phyloP scores from a whole-genome alignment of 2,329 filamentous ascomycete genomes.

The Cucurbitaria berberidis region DNA sequence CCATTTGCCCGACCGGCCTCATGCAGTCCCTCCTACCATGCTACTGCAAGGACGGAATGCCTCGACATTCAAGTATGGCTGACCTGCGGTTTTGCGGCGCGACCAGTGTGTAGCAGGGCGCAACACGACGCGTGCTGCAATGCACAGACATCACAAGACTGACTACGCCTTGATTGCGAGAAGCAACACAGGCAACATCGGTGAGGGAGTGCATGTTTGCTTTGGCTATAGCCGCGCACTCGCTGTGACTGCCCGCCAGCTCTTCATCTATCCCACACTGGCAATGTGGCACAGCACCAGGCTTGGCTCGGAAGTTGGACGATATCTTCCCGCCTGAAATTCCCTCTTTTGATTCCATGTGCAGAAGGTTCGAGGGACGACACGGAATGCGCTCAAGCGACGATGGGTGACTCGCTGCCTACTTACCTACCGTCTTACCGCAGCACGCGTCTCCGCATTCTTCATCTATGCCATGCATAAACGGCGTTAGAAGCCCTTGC shows the following conservation, averaged over 20 bases:
- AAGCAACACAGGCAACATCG: conserved; percentile 17
- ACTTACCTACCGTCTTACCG: conserved; percentile 21
- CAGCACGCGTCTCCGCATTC: conserved; percentile 21
- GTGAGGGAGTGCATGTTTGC: conserved; percentile 18
- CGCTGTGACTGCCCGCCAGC: no score
- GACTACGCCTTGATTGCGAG: conserved; percentile 10
- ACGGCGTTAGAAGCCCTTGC: conserved; percentile 22
- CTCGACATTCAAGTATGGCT: conserved; percentile 22
- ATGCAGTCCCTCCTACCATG: conserved; percentile 18
- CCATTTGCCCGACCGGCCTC: conserved; percentile 23
- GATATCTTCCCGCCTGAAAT: conserved; percentile 28
- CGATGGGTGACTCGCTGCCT: conserved; percentile 6
- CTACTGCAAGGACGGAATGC: conserved; percentile 34
- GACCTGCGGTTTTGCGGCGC: conserved; percentile 29
- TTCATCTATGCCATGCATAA: conserved; percentile 33
- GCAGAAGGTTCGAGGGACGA: conserved; percentile 30
- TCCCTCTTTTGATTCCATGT: conserved; percentile 25
- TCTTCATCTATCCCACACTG: conserved; percentile 3
- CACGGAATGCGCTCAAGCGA: conserved; percentile 21
- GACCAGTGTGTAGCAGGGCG: conserved; percentile 20
- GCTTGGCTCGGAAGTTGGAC: conserved; percentile 21
- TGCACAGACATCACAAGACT: conserved; percentile 16
- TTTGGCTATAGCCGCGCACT: no score
- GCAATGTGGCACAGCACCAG: conserved; percentile 22
- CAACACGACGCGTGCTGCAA: conserved; percentile 24